Conservation (phyloP, 306 rosid genomes). For the Bauhinia variegata region DNA sequence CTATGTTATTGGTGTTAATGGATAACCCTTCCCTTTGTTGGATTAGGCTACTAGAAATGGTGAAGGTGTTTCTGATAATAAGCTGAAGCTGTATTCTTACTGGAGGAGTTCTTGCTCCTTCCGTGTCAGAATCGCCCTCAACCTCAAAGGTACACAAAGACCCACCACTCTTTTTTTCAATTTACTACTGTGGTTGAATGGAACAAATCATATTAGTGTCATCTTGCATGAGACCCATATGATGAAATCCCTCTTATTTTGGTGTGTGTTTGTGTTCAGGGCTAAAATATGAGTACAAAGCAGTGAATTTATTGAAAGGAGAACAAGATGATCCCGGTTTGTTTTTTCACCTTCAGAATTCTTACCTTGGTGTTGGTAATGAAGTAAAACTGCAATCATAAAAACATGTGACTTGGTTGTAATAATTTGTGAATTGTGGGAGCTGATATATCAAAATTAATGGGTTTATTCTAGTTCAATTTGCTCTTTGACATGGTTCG, state of each 20-base stretch:
- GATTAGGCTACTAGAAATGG: conserved; percentile 33
- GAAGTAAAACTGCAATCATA: background rate
- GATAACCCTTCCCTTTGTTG: background rate
- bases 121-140: conserved; percentile 53
- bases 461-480: background rate
- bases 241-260: background rate
- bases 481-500: background rate
- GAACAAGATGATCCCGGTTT: conserved; percentile 63
- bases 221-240: background rate
- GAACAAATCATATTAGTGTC: background rate
- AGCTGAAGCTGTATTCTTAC: conserved; percentile 44
- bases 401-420: background rate
- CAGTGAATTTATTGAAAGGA: conserved; percentile 61
- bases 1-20: background rate
- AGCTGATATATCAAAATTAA: background rate
- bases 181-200: background rate
- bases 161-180: no score
- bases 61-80: background rate
- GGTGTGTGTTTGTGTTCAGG: conserved; percentile 37
- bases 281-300: conserved; percentile 54
- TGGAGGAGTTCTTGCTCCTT: conserved; percentile 50
- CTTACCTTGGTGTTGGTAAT: background rate
- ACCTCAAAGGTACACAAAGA: conserved; percentile 58
- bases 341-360: background rate
- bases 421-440: background rate